Evolutionary conservation across 2,329 filamentous ascomycete genomes (phyloP), one percentile per base, ranked within the genome.

Genomic region (Drechslerella dactyloides): DNA sequence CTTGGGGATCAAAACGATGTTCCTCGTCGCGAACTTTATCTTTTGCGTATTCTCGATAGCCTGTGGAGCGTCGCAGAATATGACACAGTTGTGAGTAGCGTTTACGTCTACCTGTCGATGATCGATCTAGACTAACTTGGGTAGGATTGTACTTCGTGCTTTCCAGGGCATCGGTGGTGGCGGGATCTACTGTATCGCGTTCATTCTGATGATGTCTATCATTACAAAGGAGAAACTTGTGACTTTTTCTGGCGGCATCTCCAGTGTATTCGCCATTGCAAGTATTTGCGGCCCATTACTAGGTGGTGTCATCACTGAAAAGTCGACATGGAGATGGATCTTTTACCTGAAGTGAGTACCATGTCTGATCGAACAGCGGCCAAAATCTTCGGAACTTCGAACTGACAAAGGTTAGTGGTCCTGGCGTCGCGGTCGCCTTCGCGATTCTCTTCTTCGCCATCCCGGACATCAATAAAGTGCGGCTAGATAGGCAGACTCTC

Each of bases 251-350:
- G 78, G 75, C 13, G 75, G 78, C 42, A 76, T 77, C 72, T 82
- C 79, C 82, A 82, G 82, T 75, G 63, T 78, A 72, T 65, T 86
- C 60, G 84, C 83, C 13, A 81, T 83, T 75, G 74, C 77, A 13
- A 76, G 76, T 23, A 83, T 85, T 5, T 82, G 81, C 1, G 84
- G 83, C 19, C 84, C 84, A 11, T 76, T 85, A n/a, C 77, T 83
- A 35, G 81, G 82, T 24, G 82, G 81, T n/a, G 80, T 78, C 0
- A 82, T 83, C 53, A 82, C 81, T 1, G 80, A 82, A 23, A 74
- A 75, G 13, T 74, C 74, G 57, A 77, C 73, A 68, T 85, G 84
- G 84, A 79, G 83, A 23, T 85, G 83, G 83, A 81, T 83, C 1
- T 83, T 83, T 72, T 79, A 80, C 40, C 77, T 84, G 1, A 83